Conservation (phyloP, 2,329 filamentous ascomycete species). For the Knufia petricola region DNA sequence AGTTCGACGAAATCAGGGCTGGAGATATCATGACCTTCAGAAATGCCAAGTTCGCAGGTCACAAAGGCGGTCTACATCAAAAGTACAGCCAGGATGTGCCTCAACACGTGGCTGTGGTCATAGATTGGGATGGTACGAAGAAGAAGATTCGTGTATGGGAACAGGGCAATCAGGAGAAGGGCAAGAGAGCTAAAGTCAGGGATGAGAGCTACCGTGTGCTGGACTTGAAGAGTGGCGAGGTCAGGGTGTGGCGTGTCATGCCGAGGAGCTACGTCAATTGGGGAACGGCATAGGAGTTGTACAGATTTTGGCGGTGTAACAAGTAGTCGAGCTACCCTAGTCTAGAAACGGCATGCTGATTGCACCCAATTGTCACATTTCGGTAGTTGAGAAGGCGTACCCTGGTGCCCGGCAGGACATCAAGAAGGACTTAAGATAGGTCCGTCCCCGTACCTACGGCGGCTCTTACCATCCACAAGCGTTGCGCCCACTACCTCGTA, state of each 20-base stretch:
- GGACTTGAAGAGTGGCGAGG: slow-evolving; percentile 84
- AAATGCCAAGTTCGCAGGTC: slow-evolving; percentile 89
- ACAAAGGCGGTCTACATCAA: slow-evolving; percentile 87
- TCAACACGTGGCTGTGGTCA: slow-evolving; percentile 82
- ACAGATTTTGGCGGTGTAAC: background rate
- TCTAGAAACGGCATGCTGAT: no score
- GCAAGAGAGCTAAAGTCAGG: slow-evolving; percentile 89
- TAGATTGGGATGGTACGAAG: slow-evolving; percentile 97
- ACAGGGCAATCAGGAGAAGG: slow-evolving; percentile 86
- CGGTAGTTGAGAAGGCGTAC: no score
- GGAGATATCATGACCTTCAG: slow-evolving; percentile 90
- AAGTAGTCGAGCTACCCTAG: background rate
- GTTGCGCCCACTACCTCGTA: no score
- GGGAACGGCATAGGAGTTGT: slow-evolving; percentile 37
- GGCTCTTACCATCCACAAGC: no score
- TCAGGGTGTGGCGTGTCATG: slow-evolving; percentile 96
- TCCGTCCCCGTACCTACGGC: no score
- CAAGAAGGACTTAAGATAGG: no score
- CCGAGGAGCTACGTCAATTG: slow-evolving; percentile 86
- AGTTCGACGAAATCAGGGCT: slow-evolving; percentile 83
- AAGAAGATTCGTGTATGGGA: slow-evolving; percentile 96
- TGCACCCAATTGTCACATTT: no score
- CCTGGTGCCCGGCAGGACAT: no score
- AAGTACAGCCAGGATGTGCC: slow-evolving; percentile 87
- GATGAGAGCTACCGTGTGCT: slow-evolving; percentile 89